Base-by-base conservation (phyloP, 306 rosid genomes). In the Psophocarpus tetragonolobus region DNA sequence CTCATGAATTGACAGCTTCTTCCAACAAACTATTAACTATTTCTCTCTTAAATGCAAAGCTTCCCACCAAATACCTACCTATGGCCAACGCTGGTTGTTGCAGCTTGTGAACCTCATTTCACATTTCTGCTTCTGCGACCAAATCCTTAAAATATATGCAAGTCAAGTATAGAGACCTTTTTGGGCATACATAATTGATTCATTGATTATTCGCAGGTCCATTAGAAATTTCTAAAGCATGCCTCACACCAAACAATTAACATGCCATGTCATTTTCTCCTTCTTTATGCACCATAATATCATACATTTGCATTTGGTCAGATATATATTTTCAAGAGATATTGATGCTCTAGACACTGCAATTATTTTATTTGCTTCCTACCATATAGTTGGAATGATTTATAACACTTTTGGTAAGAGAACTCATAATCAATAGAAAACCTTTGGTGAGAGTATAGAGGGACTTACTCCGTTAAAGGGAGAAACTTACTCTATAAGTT, bases 1-100 rank as follows among this genome's bases (percentile, higher is more conserved):
- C 15, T 45, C 7, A 45, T 38, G 13, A 66, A 33, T 53, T 18
- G 30, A 35, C 29, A 18, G 5, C 29, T 66, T 57, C 57, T 11
- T 15, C 76, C 77, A 85, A 83, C 86, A 27, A 77, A 77, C 78
- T 41, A 10, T 2, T 35, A 48, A 63, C 82, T 66, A 45, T 63
- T 54, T 21, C 42, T 38, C 8, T 63, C 70, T 62, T 77, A 3
- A 75, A 80, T 70, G 67, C 72, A 1, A 68, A 61, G 18, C 87
- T 62, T 85, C 79, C 81, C 85, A 85, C 88, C 84, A 74, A 78
- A 74, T 27, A 67, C 77, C 85, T 17, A 75, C 67, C 72, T 17
- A 51, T 24, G 62, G 47, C 36, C 74, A 47, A 47, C 11, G 24
- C 26, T 8, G 14, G 18, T 44, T 44, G 50, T 44, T 14, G 17